phyloP scores from a whole-genome alignment of 2,329 filamentous ascomycete species.

The Harringtonia lauricola region DNA sequence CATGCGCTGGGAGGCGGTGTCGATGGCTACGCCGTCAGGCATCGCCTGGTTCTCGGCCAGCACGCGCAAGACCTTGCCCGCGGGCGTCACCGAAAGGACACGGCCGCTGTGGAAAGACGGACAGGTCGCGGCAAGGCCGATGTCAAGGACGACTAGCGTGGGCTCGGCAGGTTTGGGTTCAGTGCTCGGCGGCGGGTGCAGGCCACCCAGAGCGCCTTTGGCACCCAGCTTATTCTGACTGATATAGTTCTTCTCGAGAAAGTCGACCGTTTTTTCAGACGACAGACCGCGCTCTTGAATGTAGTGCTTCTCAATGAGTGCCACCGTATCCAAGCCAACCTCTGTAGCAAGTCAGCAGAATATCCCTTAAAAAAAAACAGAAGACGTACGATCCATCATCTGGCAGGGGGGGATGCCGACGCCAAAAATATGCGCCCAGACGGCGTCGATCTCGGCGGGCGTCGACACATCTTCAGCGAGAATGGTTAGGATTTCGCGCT shows the following conservation, averaged over 20 bases:
- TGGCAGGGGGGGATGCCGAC: constrained; percentile 19
- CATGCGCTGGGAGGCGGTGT: constrained; percentile 20
- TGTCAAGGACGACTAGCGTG: constrained; percentile 18
- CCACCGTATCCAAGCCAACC: constrained; percentile 21
- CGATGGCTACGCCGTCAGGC: constrained; percentile 34
- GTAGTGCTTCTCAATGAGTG: constrained; percentile 17
- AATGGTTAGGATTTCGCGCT: constrained; percentile 21
- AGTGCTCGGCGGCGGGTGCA: constrained; percentile 19
- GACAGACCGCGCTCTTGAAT: constrained; percentile 11
- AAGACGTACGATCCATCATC: constrained; percentile 17
- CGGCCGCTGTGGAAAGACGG: neutral
- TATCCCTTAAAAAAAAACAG: neutral
- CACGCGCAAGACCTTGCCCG: constrained; percentile 12
- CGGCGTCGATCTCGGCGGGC: constrained; percentile 20
- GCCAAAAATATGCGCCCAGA: constrained; percentile 19
- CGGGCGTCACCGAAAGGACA: constrained; percentile 12
- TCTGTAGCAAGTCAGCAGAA: constrained; percentile 4
- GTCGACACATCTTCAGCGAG: constrained; percentile 19
- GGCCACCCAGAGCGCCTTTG: constrained; percentile 24
- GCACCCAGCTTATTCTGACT: constrained; percentile 16
- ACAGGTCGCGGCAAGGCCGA: constrained; percentile 11
- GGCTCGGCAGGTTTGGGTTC: no score
- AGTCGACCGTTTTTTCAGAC: constrained; percentile 10
- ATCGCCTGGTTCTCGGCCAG: constrained; percentile 17
- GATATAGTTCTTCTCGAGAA: constrained; percentile 18